Evolutionary conservation across 2,329 filamentous ascomycete species (phyloP), one percentile per base, ranked within the genome.

Genomic region (Colletotrichum tanaceti): DNA sequence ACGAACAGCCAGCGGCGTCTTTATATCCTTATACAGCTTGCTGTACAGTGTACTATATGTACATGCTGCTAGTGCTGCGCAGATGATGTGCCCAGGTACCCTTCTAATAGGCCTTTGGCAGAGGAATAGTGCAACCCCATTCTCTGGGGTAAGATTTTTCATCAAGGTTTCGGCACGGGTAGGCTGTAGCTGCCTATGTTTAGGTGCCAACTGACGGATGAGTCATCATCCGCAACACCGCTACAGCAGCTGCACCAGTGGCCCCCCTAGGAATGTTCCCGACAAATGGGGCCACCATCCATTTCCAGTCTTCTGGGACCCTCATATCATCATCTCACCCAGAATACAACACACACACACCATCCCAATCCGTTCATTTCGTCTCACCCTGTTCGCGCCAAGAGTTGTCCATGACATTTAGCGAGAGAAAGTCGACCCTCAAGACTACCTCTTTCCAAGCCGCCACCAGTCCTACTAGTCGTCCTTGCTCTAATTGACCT

Each of bases 91-190:
- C 7, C 32, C n/a, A n/a, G n/a, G n/a, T 35, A 10, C 32, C 32
- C 9, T 35, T 35, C 7, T 35, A 35, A 35, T 35, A 35, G n/a
- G 18, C n/a, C 35, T 13, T 22, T 39, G 52, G n/a, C 52, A 39
- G 16, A 14, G 6, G 32, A 20, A 16, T 4, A 39, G 4, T 1
- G 35, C 28, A 32, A 16, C 28, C n/a, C n/a, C n/a, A 14, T 28
- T 11, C 32, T 39, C 13, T 3, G 32, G 32, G n/a, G 4, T 9
- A 16, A n/a, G 4, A n/a, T 5, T 18, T 38, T 11, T n/a, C 20
- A 22, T 49, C 39, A 39, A 59, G 57, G 57, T 49, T 59, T 39
- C n/a, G n/a, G n/a, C n/a, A n/a, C n/a, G n/a, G n/a, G n/a, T n/a
- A n/a, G n/a, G n/a, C n/a, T n/a, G n/a, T n/a, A n/a, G n/a, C n/a